Percentiles rank a stretch among this genome's conserved stretches.
Conservation (phyloP, 1,284 basidiomycete species). For the Rhodofomes roseus region DNA sequence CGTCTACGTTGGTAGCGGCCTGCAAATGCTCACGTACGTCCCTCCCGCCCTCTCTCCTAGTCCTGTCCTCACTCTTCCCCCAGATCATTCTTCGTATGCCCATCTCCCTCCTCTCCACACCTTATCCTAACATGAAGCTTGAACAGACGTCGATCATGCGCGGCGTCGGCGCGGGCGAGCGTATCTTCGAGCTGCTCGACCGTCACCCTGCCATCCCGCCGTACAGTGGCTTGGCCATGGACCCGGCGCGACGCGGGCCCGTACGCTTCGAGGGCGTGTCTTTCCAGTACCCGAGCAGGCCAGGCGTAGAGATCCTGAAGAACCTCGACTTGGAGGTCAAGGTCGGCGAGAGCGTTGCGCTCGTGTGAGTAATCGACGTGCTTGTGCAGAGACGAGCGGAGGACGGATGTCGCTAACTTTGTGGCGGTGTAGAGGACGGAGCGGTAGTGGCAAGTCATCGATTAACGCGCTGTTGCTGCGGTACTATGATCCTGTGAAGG, state of each 20-base stretch:
- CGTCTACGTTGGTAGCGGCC: constrained; percentile 80
- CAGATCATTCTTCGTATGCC: constrained; percentile 39
- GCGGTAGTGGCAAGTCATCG: constrained; percentile 90
- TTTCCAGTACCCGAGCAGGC: constrained; percentile 87
- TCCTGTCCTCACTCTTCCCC: not conserved
- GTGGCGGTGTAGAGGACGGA: constrained; percentile 79
- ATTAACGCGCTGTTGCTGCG: constrained; percentile 86
- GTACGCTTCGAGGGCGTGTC: constrained; percentile 78
- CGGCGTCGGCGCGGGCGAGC: constrained; percentile 88
- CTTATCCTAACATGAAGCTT: not conserved
- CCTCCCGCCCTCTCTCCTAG: not conserved
- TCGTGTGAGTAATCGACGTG: constrained; percentile 64
- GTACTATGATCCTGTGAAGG: constrained; percentile 89
- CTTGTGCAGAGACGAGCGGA: too few relatives aligned
- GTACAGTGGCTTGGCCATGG: constrained; percentile 53
- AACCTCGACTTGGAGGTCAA: constrained; percentile 75
- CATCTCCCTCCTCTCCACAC: not conserved
- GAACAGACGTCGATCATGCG: constrained; percentile 80
- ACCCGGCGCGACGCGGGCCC: constrained; percentile 53
- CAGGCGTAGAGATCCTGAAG: constrained; percentile 74
- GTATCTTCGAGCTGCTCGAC: constrained; percentile 93
- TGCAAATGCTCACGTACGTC: constrained; percentile 77
- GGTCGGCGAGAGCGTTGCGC: constrained; percentile 84
- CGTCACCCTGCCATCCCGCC: constrained; percentile 71
- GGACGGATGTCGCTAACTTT: too few relatives aligned